Conservation (phyloP, 2,329 filamentous ascomycete species). For the Aspergillus ibericus region DNA sequence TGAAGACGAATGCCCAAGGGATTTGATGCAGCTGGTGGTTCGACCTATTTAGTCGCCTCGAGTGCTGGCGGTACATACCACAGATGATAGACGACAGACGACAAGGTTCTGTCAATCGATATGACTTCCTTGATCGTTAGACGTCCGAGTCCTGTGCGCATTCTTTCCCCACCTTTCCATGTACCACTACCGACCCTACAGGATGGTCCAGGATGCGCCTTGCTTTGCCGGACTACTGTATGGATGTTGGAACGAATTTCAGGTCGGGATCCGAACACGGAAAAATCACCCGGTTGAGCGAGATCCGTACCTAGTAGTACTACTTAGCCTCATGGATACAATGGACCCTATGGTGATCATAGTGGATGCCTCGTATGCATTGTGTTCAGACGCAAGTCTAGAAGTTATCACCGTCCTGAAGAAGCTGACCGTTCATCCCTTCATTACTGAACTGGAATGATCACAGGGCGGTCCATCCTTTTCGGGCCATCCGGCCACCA, state of each 20-base stretch:
- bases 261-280: not conserved
- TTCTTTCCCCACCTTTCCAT: slow-evolving; percentile 6
- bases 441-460: slow-evolving; percentile 22
- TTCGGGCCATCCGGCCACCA: slow-evolving; percentile 15
- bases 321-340: not conserved
- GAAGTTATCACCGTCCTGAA: not conserved
- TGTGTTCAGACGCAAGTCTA: not conserved
- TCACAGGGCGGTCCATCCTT: slow-evolving; percentile 15
- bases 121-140: not conserved
- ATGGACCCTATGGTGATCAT: not conserved
- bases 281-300: not conserved
- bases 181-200: not conserved
- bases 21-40: not conserved
- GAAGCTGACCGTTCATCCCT: slow-evolving; percentile 14
- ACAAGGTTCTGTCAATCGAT: not conserved
- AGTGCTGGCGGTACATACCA: not conserved
- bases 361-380: not conserved
- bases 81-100: too few relatives aligned
- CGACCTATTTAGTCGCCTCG: not conserved
- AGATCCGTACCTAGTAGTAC: too few relatives aligned
- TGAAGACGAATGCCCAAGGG: not conserved
- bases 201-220: not conserved
- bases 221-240: not conserved
- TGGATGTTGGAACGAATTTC: not conserved
- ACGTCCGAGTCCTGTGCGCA: slow-evolving; percentile 3